Percentiles rank a stretch among this genome's conserved stretches.
These are phyloP conservation scores for Aphanoascus verrucosus DNA, from an alignment of 2,329 filamentous ascomycete species.

Conservation along the genomic window DNA sequence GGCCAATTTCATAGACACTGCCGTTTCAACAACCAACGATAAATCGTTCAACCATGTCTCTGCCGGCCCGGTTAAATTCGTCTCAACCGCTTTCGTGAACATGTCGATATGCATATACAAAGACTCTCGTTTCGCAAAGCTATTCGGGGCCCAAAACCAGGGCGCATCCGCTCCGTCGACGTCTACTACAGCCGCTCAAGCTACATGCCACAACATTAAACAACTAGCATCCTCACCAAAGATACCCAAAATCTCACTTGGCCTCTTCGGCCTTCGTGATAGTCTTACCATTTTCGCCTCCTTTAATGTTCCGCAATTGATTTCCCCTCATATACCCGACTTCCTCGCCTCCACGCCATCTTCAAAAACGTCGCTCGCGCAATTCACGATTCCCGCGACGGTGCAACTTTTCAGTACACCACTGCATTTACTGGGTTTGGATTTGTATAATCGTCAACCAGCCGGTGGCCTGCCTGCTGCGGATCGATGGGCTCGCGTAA, in stretches of 20 bases:
- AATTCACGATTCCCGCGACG: constrained; percentile 68
- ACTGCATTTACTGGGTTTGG: constrained; percentile 71
- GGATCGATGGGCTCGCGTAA: constrained; percentile 58
- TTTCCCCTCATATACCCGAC: constrained; percentile 58
- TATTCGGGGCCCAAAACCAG: constrained; percentile 56
- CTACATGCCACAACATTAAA: constrained; percentile 2
- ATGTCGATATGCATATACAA: constrained; percentile 81
- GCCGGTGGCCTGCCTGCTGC: constrained; percentile 37
- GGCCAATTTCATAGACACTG: constrained; percentile 77
- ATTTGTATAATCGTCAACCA: constrained; percentile 65
- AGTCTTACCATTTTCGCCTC: constrained; percentile 82
- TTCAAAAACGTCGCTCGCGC: constrained; percentile 53
- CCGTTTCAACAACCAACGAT: constrained; percentile 53
- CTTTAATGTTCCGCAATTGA: constrained; percentile 75
- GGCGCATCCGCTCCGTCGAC: constrained; percentile 9
- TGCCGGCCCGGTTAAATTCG: constrained; percentile 68
- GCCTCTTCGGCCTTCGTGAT: constrained; percentile 71
- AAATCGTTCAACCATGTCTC: constrained; percentile 52
- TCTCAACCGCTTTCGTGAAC: constrained; percentile 69
- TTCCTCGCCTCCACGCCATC: constrained; percentile 37
- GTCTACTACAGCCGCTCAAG: constrained; percentile 45
- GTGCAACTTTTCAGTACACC: constrained; percentile 74
- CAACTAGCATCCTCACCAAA: constrained; percentile 22
- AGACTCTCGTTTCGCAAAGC: constrained; percentile 69
- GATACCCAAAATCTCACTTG: constrained; percentile 61